A percentile compares a stretch with the other conserved stretches of the same genome.
Evolutionary conservation across 805 yeast species (phyloP).

Genomic region (Spathaspora girioi): DNA sequence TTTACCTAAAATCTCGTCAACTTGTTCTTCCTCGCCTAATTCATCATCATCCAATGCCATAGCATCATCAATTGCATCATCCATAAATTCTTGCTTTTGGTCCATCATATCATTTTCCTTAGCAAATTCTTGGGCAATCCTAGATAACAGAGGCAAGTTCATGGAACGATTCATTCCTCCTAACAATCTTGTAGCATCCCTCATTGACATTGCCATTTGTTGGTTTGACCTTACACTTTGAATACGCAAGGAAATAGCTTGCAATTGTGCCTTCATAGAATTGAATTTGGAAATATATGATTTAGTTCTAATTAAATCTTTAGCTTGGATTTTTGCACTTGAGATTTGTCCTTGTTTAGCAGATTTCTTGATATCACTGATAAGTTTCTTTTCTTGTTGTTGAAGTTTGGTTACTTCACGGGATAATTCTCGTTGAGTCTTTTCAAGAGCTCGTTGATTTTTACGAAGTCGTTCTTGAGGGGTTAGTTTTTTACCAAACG

Average conservation of each 20-base stretch:
- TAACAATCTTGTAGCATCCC: slow-evolving; percentile 82
- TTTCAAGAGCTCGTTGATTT: slow-evolving; percentile 93
- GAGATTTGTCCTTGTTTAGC: slow-evolving; percentile 88
- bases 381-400: slow-evolving; percentile 84
- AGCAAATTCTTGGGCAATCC: slow-evolving; percentile 93
- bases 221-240: slow-evolving; percentile 91
- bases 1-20: slow-evolving; percentile 84
- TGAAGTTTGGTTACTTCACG: slow-evolving; percentile 85
- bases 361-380: slow-evolving; percentile 81
- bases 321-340: slow-evolving; percentile 92
- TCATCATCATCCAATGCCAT: slow-evolving; percentile 80
- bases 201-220: slow-evolving; percentile 93
- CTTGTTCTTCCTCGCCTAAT: slow-evolving; percentile 81
- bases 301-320: slow-evolving; percentile 87
- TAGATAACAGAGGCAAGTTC: slow-evolving; percentile 86
- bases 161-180: slow-evolving; percentile 84
- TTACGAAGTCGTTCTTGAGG: slow-evolving; percentile 93
- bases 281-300: slow-evolving; percentile 83
- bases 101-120: slow-evolving; percentile 95
- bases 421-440: slow-evolving; percentile 89
- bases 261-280: slow-evolving; percentile 90
- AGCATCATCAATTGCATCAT: slow-evolving; percentile 94
- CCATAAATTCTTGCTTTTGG: slow-evolving; percentile 98
- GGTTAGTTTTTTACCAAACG: slow-evolving; percentile 87
- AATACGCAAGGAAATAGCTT: slow-evolving; percentile 87